Evolutionary conservation across 768 basidiomycete genomes (phyloP).

Genomic region (Hypholoma fasciculare): DNA sequence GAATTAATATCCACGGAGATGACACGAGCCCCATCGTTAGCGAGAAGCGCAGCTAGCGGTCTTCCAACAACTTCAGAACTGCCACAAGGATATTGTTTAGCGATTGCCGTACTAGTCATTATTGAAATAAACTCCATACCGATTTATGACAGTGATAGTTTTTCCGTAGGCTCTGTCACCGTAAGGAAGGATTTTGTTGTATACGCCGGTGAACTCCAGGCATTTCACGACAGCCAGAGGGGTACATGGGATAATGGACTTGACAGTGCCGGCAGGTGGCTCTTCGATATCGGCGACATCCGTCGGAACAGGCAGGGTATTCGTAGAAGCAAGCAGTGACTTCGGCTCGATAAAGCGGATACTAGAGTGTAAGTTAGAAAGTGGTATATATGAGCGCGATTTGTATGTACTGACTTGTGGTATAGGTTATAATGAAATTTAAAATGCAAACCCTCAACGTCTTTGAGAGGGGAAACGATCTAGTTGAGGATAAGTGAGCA

Average conservation of each 20-base stretch:
- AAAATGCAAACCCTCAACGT: slow-evolving; percentile 96
- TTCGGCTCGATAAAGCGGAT: slow-evolving; percentile 89
- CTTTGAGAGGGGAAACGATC: slow-evolving; percentile 95
- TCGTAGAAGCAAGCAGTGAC: slow-evolving; percentile 55
- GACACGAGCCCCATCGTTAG: slow-evolving; percentile 96
- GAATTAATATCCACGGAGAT: slow-evolving; percentile 96
- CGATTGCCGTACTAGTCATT: background rate
- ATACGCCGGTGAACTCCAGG: slow-evolving; percentile 87
- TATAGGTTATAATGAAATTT: slow-evolving; percentile 95
- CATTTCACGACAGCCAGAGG: slow-evolving; percentile 96
- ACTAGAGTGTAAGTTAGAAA: slow-evolving; percentile 38
- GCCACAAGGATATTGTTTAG: background rate
- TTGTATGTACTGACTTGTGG: slow-evolving; percentile 69
- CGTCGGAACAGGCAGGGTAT: slow-evolving; percentile 37
- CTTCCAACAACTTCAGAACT: slow-evolving; percentile 97
- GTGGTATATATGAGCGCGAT: background rate
- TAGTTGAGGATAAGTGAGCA: slow-evolving; percentile 22
- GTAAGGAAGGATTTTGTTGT: slow-evolving; percentile 89
- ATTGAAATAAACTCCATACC: slow-evolving; percentile 42
- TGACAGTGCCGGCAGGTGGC: slow-evolving; percentile 84
- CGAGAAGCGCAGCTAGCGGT: slow-evolving; percentile 91
- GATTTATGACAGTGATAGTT: slow-evolving; percentile 92
- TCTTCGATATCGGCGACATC: slow-evolving; percentile 44
- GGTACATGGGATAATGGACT: slow-evolving; percentile 97
- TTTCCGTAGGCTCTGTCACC: slow-evolving; percentile 95